A percentile compares a stretch with the other conserved stretches of the same genome.
phyloP scores from a whole-genome alignment of 1,284 basidiomycete species.

The Fomitopsis betulina region DNA sequence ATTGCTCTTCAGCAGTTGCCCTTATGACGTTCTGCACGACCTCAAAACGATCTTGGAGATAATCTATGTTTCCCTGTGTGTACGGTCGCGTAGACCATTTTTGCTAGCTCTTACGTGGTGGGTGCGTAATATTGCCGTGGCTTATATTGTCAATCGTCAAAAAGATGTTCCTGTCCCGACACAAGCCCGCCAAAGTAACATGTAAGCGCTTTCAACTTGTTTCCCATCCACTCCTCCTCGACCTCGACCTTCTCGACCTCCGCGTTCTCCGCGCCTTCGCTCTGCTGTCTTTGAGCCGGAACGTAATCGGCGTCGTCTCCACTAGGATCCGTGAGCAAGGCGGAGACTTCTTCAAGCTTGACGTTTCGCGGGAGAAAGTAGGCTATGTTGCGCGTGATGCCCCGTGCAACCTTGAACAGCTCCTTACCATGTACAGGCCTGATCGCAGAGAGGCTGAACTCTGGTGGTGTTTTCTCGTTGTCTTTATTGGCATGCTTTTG shows the following conservation, averaged over 20 bases:
- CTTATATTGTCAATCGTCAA: slow-evolving; percentile 21
- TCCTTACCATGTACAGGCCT: slow-evolving; percentile 79
- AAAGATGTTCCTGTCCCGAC: slow-evolving; percentile 58
- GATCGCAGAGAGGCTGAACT: slow-evolving; percentile 70
- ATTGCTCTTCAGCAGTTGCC: background rate
- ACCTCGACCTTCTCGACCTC: slow-evolving; percentile 59
- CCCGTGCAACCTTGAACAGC: slow-evolving; percentile 71
- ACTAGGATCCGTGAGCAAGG: slow-evolving; percentile 20
- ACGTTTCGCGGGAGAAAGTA: slow-evolving; percentile 90
- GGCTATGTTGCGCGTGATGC: slow-evolving; percentile 77
- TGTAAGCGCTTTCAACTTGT: slow-evolving; percentile 79
- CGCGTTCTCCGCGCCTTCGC: slow-evolving; percentile 24
- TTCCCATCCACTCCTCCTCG: slow-evolving; percentile 88
- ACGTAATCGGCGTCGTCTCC: background rate
- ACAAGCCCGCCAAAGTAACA: slow-evolving; percentile 80
- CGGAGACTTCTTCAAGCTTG: slow-evolving; percentile 68
- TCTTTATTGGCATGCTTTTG: slow-evolving; percentile 8
- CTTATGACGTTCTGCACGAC: background rate
- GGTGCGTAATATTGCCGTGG: too few relatives aligned
- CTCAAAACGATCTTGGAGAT: background rate
- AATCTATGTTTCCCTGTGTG: background rate
- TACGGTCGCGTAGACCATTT: background rate
- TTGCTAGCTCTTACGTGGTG: too few relatives aligned
- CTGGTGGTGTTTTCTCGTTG: slow-evolving; percentile 35
- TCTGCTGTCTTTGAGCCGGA: background rate